A percentile compares a stretch with the other conserved stretches of the same genome.
Conservation (phyloP, 257 asterid genomes). For the Penstemon barbatus region DNA sequence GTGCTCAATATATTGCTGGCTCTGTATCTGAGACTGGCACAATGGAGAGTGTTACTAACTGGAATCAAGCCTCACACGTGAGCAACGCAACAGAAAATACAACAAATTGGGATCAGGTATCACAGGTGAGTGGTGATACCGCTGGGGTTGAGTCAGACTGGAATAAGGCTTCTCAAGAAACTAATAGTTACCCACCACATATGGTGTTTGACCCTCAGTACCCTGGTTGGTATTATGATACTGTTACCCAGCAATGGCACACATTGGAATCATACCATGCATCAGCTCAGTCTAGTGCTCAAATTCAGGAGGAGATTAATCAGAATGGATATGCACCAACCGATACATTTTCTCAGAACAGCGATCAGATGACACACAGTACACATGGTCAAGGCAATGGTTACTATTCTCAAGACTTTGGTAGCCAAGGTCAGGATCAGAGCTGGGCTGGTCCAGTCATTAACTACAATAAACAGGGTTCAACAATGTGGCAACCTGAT, state of each 20-base stretch:
- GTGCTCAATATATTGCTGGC: slow-evolving; percentile 55
- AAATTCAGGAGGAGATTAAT: slow-evolving; percentile 47
- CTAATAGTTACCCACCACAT: slow-evolving; percentile 73
- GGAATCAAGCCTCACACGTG: slow-evolving; percentile 50
- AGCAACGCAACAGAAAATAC: slow-evolving; percentile 39
- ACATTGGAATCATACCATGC: slow-evolving; percentile 55
- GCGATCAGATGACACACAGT: slow-evolving; percentile 32
- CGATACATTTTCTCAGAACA: slow-evolving; percentile 40
- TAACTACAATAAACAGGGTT: slow-evolving; percentile 43
- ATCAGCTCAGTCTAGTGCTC: slow-evolving; percentile 48
- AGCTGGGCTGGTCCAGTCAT: slow-evolving; percentile 46
- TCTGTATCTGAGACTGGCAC: slow-evolving; percentile 52
- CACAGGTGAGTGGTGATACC: slow-evolving; percentile 40
- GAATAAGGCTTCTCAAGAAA: slow-evolving; percentile 54
- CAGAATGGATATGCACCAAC: slow-evolving; percentile 43
- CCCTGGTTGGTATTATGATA: slow-evolving; percentile 93
- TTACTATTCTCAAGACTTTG: slow-evolving; percentile 29
- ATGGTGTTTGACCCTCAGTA: slow-evolving; percentile 92
- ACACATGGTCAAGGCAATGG: slow-evolving; percentile 26
- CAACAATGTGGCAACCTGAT: slow-evolving; percentile 52
- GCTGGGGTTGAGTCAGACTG: slow-evolving; percentile 41
- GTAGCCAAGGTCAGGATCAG: slow-evolving; percentile 47
- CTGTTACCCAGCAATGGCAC: slow-evolving; percentile 70
- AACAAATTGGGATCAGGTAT: slow-evolving; percentile 57
- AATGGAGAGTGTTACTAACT: slow-evolving; percentile 45